These are phyloP conservation scores for Crithidia expoeki DNA, from an alignment of 208 protist genomes.

Conservation along the genomic window DNA sequence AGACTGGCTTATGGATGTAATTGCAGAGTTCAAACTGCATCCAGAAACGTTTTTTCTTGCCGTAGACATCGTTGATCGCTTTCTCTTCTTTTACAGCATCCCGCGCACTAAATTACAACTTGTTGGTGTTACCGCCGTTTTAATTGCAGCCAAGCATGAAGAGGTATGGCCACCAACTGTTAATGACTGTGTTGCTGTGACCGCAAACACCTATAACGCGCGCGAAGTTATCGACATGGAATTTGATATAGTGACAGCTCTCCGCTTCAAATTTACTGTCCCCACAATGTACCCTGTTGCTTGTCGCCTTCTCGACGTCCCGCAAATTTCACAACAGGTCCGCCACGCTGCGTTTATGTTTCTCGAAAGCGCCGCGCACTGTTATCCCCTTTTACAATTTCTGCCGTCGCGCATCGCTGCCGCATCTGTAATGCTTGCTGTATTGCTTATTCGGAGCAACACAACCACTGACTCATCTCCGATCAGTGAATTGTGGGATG, in stretches of 20 bases:
- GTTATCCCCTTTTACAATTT: conserved; percentile 62
- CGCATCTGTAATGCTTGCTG: conserved; percentile 58
- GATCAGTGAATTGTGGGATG: conserved; percentile 46
- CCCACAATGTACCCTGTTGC: conserved; percentile 73
- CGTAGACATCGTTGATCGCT: conserved; percentile 96
- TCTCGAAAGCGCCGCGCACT: conserved; percentile 73
- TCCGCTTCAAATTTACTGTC: conserved; percentile 80
- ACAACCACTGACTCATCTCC: conserved; percentile 22
- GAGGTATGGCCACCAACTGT: conserved; percentile 90
- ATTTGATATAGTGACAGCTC: conserved; percentile 57
- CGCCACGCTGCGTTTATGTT: conserved; percentile 67
- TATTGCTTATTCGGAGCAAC: conserved; percentile 47
- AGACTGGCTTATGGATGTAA: conserved; percentile 98
- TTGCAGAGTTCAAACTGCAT: conserved; percentile 93
- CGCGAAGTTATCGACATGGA: conserved; percentile 85
- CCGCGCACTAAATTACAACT: conserved; percentile 82
- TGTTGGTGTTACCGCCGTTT: conserved; percentile 84
- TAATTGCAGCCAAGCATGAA: conserved; percentile 92
- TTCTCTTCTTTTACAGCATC: conserved; percentile 67
- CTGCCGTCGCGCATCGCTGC: conserved; percentile 70
- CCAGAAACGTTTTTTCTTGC: conserved; percentile 97
- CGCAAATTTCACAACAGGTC: conserved; percentile 21
- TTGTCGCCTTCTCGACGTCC: conserved; percentile 49
- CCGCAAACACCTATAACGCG: conserved; percentile 87
- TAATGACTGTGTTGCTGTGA: conserved; percentile 93